Conservation (phyloP, 177 flowering plant species). For the Vitis hybrid region DNA sequence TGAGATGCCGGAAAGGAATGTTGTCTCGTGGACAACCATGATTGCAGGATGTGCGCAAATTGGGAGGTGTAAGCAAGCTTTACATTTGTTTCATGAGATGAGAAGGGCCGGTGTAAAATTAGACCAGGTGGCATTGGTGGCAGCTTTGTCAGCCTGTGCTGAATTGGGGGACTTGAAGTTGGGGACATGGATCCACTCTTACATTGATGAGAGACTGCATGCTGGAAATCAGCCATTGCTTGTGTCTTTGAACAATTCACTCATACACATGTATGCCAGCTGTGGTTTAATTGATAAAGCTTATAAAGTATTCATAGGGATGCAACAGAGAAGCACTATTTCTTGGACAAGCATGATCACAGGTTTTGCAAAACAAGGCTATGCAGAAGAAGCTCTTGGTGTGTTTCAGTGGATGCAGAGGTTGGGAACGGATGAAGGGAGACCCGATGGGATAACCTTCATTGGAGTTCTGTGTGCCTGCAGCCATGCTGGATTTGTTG, state of each 20-base stretch:
- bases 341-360: constrained; percentile 77
- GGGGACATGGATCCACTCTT: constrained; percentile 66
- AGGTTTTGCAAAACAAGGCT: constrained; percentile 70
- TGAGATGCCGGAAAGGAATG: constrained; percentile 70
- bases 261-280: constrained; percentile 73
- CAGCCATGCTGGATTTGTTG: constrained; percentile 64
- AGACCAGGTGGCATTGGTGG: constrained; percentile 58
- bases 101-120: constrained; percentile 31
- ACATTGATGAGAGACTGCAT: constrained; percentile 15
- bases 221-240: constrained; percentile 9
- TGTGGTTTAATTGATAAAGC: constrained; percentile 62
- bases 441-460: constrained; percentile 62
- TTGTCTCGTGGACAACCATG: constrained; percentile 75
- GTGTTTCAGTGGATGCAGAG: constrained; percentile 49
- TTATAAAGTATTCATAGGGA: constrained; percentile 38
- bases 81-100: constrained; percentile 52
- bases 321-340: constrained; percentile 41
- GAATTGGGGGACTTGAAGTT: constrained; percentile 50
- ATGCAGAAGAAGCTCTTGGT: constrained; percentile 49
- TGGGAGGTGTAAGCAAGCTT: constrained; percentile 54
- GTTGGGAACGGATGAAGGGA: constrained; percentile 18
- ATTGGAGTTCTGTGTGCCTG: constrained; percentile 65
- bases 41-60: constrained; percentile 45
- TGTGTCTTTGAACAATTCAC: constrained; percentile 54
- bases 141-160: constrained; percentile 62